Evolutionary conservation across 352 stramenopile species (phyloP), one percentile per base, ranked within the genome.

Genomic region (Phytophthora rubi): DNA sequence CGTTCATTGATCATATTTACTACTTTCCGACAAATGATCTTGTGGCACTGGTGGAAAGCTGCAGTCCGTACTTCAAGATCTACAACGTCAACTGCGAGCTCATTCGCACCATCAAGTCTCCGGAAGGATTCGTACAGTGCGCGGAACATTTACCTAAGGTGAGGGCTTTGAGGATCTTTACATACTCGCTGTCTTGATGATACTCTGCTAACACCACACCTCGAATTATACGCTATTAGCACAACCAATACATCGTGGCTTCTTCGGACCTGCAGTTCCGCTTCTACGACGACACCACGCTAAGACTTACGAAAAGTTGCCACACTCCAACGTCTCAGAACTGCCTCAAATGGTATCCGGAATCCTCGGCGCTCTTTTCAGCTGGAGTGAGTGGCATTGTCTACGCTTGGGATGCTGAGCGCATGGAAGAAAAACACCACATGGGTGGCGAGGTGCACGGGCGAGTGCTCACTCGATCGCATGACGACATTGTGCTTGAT

Each of bases 401-500:
- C 26, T 92, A 94, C 65, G 88, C 88, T 13, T 97, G 91, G 90
- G 89, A 97, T 37, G 79, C 80, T 47, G 84, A 94, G 37, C 76
- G 73, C 32, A 95, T 94, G 89, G 86, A 95, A 71, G 88, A 96
- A 75, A 84, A 80, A 44, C 79, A 95, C 53, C 79, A 90, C 77
- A 94, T 96, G 87, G 79, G 88, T 42, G 86, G 88, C 53, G 82
- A 92, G 15, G 73, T 77, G 30, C 67, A 80, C 54, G 78, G 76
- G 42, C 70, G 73, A 52, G 63, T 94, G 8, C 80, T 94, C 44
- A 83, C 77, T 52, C 85, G 88, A 30, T 93, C 81, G n/a, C 90
- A 97, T 60, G 88, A 92, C 55, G 87, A 95, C 71, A 96, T 95
- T 57, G 87, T 97, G 6, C 79, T 97, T 28, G 87, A 95, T 65